A percentile compares a stretch with the other conserved stretches of the same genome.
phyloP scores from a whole-genome alignment of 805 yeast genomes.

The Vanderwaltozyma polyspora region DNA sequence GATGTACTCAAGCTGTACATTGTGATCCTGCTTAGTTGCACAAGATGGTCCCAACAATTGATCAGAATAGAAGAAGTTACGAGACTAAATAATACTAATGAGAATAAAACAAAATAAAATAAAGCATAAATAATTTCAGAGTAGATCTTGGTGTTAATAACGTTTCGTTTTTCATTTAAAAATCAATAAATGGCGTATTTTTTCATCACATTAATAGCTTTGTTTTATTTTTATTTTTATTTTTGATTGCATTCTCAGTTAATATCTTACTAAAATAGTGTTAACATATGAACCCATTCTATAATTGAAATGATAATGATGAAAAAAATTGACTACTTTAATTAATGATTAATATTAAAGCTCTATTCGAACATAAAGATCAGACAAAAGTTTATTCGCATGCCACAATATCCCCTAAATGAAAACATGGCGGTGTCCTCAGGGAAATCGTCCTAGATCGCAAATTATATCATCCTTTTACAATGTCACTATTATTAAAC shows the following conservation, averaged over 20 bases:
- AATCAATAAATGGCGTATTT: slow-evolving; percentile 27
- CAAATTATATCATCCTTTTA: slow-evolving; percentile 43
- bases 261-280: background rate
- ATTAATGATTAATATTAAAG: background rate
- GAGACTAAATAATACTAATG: too few species aligned
- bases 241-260: too few species aligned
- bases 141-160: slow-evolving; percentile 33
- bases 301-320: slow-evolving; percentile 5
- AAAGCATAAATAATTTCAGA: slow-evolving; percentile 26
- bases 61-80: too few species aligned
- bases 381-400: slow-evolving; percentile 29
- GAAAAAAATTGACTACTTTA: too few species aligned
- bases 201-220: slow-evolving; percentile 27
- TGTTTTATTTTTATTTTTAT: too few species aligned
- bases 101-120: too few species aligned
- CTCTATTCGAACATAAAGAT: slow-evolving; percentile 2
- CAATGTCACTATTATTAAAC: too few species aligned
- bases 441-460: slow-evolving; percentile 35
- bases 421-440: slow-evolving; percentile 40
- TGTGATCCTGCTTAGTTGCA: too few species aligned
- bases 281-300: background rate
- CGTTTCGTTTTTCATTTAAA: slow-evolving; percentile 27
- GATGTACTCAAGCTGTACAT: too few species aligned
- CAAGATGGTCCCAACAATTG: too few species aligned
- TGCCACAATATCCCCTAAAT: slow-evolving; percentile 26